These are phyloP conservation scores for Salix dunnii DNA, from an alignment of 345 rosid species.

Conservation along the genomic window DNA sequence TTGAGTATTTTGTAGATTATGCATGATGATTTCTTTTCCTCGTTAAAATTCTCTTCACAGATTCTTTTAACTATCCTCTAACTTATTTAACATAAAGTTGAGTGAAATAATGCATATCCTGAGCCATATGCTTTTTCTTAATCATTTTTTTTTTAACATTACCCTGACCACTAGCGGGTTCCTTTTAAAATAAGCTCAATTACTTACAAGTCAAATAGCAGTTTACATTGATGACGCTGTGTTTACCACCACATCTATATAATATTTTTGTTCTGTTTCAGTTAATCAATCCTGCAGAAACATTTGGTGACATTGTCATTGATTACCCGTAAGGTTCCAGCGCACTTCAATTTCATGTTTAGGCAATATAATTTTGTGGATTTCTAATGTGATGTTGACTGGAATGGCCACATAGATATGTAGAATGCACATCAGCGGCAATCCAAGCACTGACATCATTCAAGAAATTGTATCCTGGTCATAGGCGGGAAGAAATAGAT, in stretches of 20 bases:
- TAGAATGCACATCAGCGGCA: slow-evolving; percentile 92
- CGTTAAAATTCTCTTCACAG: no score
- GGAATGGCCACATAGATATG: slow-evolving; percentile 44
- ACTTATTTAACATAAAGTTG: no score
- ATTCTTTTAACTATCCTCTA: no score
- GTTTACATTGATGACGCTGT: no score
- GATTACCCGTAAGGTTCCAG: slow-evolving; percentile 78
- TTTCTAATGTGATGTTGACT: slow-evolving; percentile 12
- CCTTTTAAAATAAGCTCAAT: no score
- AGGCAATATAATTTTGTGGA: no score
- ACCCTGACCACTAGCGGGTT: no score
- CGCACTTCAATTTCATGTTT: slow-evolving; percentile 3
- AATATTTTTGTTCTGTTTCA: slow-evolving; percentile 19
- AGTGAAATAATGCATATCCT: no score
- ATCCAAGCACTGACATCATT: slow-evolving; percentile 80
- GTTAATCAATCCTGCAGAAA: slow-evolving; percentile 95
- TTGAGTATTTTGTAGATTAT: no score
- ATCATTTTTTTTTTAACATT: no score
- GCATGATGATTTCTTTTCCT: no score
- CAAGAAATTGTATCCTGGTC: slow-evolving; percentile 62
- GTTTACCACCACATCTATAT: neutral
- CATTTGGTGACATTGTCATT: slow-evolving; percentile 93
- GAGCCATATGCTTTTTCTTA: no score
- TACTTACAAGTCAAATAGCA: neutral
- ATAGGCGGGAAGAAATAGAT: slow-evolving; percentile 68